These are phyloP conservation scores for Gentiana dahurica DNA, from an alignment of 257 asterid species.

Conservation along the genomic window DNA sequence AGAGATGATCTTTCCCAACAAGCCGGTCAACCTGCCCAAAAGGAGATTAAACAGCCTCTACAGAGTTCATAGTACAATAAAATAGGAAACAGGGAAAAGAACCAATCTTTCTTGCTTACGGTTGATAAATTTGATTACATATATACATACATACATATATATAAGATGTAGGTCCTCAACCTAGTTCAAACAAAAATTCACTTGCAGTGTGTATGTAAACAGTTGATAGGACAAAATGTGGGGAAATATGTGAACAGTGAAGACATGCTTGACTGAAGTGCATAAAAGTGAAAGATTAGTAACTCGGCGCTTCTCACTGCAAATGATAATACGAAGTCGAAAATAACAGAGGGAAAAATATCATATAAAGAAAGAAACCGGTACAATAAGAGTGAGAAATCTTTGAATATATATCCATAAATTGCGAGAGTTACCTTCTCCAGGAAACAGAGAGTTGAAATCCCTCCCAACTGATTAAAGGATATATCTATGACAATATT, in stretches of 20 bases:
- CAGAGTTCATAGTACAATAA: too few relatives aligned
- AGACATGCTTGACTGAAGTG: not conserved
- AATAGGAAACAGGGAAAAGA: too few relatives aligned
- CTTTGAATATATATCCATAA: not conserved
- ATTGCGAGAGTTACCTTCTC: slow-evolving; percentile 47
- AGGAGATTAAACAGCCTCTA: not conserved
- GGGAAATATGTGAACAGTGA: too few relatives aligned
- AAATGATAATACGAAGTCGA: not conserved
- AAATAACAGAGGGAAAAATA: too few relatives aligned
- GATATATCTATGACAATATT: slow-evolving; percentile 76
- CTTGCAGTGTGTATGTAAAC: too few relatives aligned
- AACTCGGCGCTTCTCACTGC: too few relatives aligned
- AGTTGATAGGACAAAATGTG: too few relatives aligned
- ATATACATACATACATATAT: too few relatives aligned
- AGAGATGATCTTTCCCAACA: slow-evolving; percentile 66
- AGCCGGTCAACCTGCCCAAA: slow-evolving; percentile 62
- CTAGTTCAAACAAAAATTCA: too few relatives aligned
- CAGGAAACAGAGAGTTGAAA: slow-evolving; percentile 85
- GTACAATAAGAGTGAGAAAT: not conserved
- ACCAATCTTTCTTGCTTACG: too few relatives aligned
- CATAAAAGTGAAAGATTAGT: not conserved
- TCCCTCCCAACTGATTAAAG: slow-evolving; percentile 92
- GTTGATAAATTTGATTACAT: too few relatives aligned
- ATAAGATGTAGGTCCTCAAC: too few relatives aligned
- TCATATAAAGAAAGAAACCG: slow-evolving; percentile 1